These are phyloP conservation scores for Triangularia verruculosa DNA, from an alignment of 2,329 filamentous ascomycete genomes.

Conservation along the genomic window DNA sequence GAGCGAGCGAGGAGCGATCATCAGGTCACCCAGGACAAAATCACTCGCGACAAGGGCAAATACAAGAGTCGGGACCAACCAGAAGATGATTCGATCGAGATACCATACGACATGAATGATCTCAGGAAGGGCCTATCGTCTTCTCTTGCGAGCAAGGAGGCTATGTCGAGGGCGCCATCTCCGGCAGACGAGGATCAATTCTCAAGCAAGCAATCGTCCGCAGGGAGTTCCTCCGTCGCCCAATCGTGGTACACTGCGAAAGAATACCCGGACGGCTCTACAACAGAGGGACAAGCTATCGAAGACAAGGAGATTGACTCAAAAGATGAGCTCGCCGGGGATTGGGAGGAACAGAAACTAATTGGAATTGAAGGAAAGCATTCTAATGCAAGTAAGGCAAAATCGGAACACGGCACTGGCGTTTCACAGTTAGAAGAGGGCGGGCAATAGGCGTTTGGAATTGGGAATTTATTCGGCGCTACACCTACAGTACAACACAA, in stretches of 20 bases:
- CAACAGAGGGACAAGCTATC: background rate
- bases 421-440: background rate
- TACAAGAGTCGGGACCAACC: background rate
- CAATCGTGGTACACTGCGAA: too few relatives aligned
- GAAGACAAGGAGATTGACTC: background rate
- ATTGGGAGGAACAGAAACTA: background rate
- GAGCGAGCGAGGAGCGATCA: background rate
- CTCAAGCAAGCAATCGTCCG: background rate
- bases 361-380: background rate
- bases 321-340: background rate
- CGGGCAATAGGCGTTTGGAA: background rate
- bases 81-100: background rate
- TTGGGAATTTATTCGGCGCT: background rate
- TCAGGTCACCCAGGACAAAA: background rate
- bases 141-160: background rate
- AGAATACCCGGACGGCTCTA: too few relatives aligned
- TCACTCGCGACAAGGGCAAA: background rate
- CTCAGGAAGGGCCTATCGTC: background rate
- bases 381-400: too few relatives aligned
- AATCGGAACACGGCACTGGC: too few relatives aligned
- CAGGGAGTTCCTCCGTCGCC: background rate
- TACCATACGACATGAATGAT: background rate
- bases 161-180: background rate
- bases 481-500: background rate
- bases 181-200: background rate